Evolutionary conservation across 139 green algal species (phyloP).

Genomic region (Cymbomonas tetramitiformis): DNA sequence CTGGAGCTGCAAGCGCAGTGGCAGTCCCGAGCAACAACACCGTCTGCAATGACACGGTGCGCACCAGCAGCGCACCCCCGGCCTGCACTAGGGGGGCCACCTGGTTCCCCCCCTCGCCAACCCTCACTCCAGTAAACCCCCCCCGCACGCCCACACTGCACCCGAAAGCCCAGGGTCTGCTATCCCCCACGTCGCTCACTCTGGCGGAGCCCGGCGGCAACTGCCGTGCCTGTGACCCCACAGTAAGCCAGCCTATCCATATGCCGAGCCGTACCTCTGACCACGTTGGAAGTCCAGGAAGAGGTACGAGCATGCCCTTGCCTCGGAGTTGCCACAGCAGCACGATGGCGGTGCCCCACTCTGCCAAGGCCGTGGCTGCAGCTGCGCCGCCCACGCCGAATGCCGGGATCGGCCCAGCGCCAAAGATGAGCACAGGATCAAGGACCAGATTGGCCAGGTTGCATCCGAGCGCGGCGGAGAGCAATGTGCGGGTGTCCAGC

Average conservation of each 20-base stretch:
- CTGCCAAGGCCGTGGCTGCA: background rate
- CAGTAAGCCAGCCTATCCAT: no score
- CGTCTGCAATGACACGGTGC: constrained; percentile 12
- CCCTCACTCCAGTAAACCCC: no score
- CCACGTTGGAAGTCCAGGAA: no score
- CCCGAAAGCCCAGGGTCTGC: no score
- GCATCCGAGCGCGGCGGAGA: background rate
- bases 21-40: constrained; percentile 1
- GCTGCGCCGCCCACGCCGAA: background rate
- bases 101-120: no score
- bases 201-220: no score
- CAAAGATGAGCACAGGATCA: constrained; percentile 18
- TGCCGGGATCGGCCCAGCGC: background rate
- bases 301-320: background rate
- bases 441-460: constrained; percentile 13
- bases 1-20: no score
- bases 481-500: constrained; percentile 13
- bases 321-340: background rate
- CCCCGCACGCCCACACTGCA: no score
- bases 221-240: no score
- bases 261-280: no score
- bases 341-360: background rate
- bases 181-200: no score
- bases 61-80: background rate
- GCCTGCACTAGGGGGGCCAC: background rate